A percentile compares a stretch with the other conserved stretches of the same genome.
phyloP scores from a whole-genome alignment of 2,329 filamentous ascomycete genomes.

The Pestalotiopsis sp. region DNA sequence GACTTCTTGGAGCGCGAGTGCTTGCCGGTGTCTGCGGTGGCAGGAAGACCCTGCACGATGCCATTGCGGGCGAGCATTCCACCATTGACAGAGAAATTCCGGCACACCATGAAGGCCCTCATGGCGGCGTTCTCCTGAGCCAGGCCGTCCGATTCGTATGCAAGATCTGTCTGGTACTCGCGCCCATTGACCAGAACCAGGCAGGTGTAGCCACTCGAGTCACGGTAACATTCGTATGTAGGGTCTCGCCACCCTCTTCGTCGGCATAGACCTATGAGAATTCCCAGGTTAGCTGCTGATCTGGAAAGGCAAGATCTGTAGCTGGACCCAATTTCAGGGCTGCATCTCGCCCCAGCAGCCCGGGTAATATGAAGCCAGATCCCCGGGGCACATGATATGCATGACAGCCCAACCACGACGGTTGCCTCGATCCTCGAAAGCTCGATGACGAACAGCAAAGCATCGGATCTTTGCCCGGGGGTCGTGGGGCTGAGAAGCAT shows the following conservation, averaged over 20 bases:
- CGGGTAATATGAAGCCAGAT: constrained; percentile 30
- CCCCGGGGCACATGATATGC: constrained; percentile 26
- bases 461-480: constrained; percentile 13
- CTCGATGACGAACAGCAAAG: constrained; percentile 15
- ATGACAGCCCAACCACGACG: constrained; percentile 33
- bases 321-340: constrained; percentile 26
- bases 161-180: constrained; percentile 89
- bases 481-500: constrained; percentile 29
- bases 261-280: constrained; percentile 79
- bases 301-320: constrained; percentile 23
- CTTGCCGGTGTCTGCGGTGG: constrained; percentile 50
- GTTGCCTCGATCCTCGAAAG: constrained; percentile 21
- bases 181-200: constrained; percentile 94
- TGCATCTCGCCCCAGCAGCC: constrained; percentile 29
- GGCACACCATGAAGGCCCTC: constrained; percentile 96
- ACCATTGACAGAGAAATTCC: constrained; percentile 95
- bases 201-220: constrained; percentile 79
- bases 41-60: constrained; percentile 68
- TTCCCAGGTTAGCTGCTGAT: constrained; percentile 32
- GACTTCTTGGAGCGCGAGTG: constrained; percentile 45
- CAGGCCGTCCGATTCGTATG: constrained; percentile 79
- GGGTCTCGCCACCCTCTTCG: constrained; percentile 94
- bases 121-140: constrained; percentile 94
- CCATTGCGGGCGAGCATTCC: constrained; percentile 80
- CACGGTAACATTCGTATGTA: constrained; percentile 80